Conservation (phyloP, 2,329 filamentous ascomycete species). For the Microdochium nivale region DNA sequence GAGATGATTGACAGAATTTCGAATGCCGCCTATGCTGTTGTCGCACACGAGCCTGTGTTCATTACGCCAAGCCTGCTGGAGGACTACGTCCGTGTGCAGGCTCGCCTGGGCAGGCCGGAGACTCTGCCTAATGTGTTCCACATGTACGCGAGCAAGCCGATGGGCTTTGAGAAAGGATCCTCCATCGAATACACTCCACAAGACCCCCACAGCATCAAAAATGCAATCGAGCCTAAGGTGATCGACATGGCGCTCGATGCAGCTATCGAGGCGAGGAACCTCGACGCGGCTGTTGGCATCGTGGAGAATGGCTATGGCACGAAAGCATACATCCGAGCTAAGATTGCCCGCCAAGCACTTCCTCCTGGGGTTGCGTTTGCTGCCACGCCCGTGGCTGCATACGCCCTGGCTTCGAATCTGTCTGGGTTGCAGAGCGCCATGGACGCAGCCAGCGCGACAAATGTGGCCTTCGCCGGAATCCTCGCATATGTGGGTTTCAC, state of each 20-base stretch:
- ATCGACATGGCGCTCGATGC: conserved; percentile 68
- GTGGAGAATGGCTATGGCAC: conserved; percentile 62
- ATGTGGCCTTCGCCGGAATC: conserved; percentile 71
- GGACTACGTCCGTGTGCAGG: conserved; percentile 69
- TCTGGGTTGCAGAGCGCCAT: conserved; percentile 64
- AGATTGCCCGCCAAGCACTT: conserved; percentile 55
- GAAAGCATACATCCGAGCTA: conserved; percentile 57
- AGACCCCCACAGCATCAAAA: conserved; percentile 60
- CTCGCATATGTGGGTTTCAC: conserved; percentile 78
- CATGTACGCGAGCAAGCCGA: conserved; percentile 76
- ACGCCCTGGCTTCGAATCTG: conserved; percentile 60
- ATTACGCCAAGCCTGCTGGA: conserved; percentile 66
- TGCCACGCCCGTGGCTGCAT: conserved; percentile 58
- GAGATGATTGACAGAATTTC: conserved; percentile 45
- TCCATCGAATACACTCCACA: conserved; percentile 51
- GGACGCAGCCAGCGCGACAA: conserved; percentile 65
- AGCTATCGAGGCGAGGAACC: conserved; percentile 70
- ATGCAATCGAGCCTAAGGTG: conserved; percentile 62
- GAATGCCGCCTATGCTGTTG: conserved; percentile 56
- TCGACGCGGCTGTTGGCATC: conserved; percentile 69
- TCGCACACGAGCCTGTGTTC: conserved; percentile 69
- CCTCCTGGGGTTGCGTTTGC: conserved; percentile 48
- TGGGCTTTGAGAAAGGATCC: conserved; percentile 51
- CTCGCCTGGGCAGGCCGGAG: conserved; percentile 62
- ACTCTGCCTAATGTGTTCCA: conserved; percentile 72